Evolutionary conservation across 805 yeast genomes (phyloP).

Genomic region (Myxozyma neotropica): DNA sequence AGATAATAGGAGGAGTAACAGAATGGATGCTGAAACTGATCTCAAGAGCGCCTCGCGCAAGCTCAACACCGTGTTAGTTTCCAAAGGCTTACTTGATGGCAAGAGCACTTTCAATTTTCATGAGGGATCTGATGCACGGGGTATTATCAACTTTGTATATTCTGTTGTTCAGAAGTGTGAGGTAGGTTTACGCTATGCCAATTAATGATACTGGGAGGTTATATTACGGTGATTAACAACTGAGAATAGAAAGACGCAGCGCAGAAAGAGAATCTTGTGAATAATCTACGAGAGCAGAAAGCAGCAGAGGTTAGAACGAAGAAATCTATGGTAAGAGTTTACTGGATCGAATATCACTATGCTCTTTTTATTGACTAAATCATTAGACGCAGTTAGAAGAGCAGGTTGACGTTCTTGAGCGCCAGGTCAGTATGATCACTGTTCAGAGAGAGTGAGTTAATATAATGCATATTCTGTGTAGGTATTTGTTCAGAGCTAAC

Average conservation of each 20-base stretch:
- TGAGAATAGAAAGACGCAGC: constrained; percentile 24
- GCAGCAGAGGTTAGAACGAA: constrained; percentile 16
- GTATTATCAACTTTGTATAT: constrained; percentile 27
- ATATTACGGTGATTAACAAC: background rate
- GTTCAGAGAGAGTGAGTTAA: constrained; percentile 28
- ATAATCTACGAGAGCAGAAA: constrained; percentile 23
- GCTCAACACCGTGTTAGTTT: constrained; percentile 22
- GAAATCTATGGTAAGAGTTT: constrained; percentile 12
- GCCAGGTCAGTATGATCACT: constrained; percentile 13
- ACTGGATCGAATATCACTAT: too few relatives aligned
- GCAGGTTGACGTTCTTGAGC: constrained; percentile 24
- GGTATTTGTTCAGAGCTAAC: background rate
- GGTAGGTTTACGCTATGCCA: constrained; percentile 1
- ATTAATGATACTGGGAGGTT: background rate
- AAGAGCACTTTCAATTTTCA: constrained; percentile 6
- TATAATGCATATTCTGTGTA: background rate
- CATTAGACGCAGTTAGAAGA: constrained; percentile 22
- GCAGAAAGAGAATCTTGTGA: constrained; percentile 24
- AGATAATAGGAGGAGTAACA: too few relatives aligned
- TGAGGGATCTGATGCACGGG: constrained; percentile 23
- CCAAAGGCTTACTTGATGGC: constrained; percentile 26
- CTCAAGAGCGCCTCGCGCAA: constrained; percentile 25
- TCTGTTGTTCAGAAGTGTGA: constrained; percentile 20
- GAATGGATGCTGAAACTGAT: constrained; percentile 34
- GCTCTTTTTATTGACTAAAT: background rate